Conservation (phyloP, 2,329 filamentous ascomycete genomes). For the Alternaria sp. region DNA sequence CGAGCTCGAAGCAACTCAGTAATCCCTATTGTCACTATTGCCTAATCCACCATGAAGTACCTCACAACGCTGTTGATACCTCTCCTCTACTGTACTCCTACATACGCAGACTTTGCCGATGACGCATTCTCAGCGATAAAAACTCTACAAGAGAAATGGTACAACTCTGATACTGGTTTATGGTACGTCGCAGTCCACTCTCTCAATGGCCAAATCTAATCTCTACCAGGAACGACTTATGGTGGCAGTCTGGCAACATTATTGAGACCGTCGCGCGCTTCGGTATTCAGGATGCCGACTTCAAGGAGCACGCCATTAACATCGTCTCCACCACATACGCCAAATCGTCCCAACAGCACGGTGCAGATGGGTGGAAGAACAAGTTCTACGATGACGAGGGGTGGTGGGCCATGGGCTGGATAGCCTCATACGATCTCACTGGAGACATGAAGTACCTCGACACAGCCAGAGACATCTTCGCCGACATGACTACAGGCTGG, state of each 20-base stretch:
- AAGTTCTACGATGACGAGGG: constrained; percentile 66
- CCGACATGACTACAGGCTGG: constrained; percentile 62
- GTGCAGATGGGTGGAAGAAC: constrained; percentile 53
- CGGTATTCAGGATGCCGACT: constrained; percentile 34
- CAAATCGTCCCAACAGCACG: constrained; percentile 36
- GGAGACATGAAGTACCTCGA: constrained; percentile 60
- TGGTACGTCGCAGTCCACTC: constrained; percentile 30
- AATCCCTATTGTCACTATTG: background rate
- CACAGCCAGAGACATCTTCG: constrained; percentile 60
- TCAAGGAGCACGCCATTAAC: constrained; percentile 34
- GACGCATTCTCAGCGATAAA: constrained; percentile 37
- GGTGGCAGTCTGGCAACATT: constrained; percentile 49
- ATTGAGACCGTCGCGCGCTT: constrained; percentile 43
- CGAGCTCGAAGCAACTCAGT: background rate
- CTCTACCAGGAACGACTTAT: constrained; percentile 28
- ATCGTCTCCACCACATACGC: constrained; percentile 44
- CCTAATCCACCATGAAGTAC: constrained; percentile 28
- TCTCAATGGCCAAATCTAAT: background rate
- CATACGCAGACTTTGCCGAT: constrained; percentile 31
- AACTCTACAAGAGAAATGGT: constrained; percentile 41
- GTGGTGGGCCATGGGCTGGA: constrained; percentile 69
- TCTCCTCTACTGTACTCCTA: constrained; percentile 17
- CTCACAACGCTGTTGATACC: constrained; percentile 17
- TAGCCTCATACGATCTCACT: constrained; percentile 63
- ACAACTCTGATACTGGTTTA: constrained; percentile 40